Conservation (phyloP, 345 rosid genomes). For the Stellera chamaejasme region DNA sequence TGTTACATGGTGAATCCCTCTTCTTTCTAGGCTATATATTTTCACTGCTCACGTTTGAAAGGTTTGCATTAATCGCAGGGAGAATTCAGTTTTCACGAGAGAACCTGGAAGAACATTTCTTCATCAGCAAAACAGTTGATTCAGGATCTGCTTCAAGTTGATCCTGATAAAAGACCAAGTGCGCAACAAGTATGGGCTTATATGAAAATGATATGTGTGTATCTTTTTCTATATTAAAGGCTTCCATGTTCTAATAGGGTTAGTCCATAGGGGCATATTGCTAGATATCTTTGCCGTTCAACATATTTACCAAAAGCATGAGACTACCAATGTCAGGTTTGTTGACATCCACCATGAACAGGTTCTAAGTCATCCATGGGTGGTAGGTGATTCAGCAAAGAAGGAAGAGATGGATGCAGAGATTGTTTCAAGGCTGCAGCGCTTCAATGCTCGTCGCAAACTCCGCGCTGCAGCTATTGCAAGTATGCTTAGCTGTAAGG, state of each 20-base stretch:
- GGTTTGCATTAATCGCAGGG: conserved; percentile 26
- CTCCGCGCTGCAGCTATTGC: conserved; percentile 59
- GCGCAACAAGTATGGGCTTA: conserved; percentile 30
- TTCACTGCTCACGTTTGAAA: background rate
- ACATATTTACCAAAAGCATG: no score
- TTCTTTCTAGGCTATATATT: background rate
- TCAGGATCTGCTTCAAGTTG: conserved; percentile 43
- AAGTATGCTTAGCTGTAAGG: conserved; percentile 48
- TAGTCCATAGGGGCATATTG: background rate
- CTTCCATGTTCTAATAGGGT: no score
- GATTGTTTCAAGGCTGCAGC: conserved; percentile 43
- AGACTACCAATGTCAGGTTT: no score
- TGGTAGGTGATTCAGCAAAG: conserved; percentile 49
- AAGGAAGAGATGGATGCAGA: conserved; percentile 58
- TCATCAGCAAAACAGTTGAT: conserved; percentile 55
- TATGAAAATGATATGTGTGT: no score
- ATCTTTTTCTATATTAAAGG: no score
- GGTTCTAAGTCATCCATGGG: conserved; percentile 59
- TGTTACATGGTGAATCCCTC: background rate
- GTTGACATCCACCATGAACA: conserved; percentile 11
- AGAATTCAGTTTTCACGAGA: conserved; percentile 50
- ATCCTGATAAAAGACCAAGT: conserved; percentile 53
- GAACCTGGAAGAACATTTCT: conserved; percentile 54
- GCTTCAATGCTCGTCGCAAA: conserved; percentile 51
- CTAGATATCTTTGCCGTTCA: background rate